Base-by-base conservation (phyloP, 176 grass and related monocot species). In the Oryza punctata region DNA sequence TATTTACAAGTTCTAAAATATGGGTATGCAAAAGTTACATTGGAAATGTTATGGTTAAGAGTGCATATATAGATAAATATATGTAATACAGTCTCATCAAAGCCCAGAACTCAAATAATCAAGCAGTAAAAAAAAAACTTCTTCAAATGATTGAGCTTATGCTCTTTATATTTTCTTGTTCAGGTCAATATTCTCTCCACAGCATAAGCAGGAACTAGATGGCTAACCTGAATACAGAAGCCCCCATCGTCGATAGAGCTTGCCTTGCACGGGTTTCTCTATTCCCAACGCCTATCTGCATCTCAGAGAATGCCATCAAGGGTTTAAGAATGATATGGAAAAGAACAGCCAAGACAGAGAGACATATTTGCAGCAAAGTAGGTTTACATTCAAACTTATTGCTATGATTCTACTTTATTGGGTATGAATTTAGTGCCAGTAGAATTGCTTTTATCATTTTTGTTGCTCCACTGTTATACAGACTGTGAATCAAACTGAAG, bases 221-320 rank as follows among this genome's bases (percentile, higher is more conserved):
- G 76, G 78, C 64, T 84, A 85, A 96, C 96, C 96, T 96, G 85
- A 99, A 99, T 75, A 99, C 93, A 66, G 96, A 99, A 64, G 93
- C 87, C 70, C 96, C 93, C 93, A 99, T 96, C 1, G 96, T 99
- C 40, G 79, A 96, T 83, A 99, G 37, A 90, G 96, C 93, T 67
- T 86, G 76, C 79, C 91, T 90, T 75, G 72, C 74, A 81, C 93
- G 84, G 65, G 59, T 89, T 69, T 92, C 89, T 82, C 87, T 96
- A 77, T 96, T 85, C 15, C 96, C 96, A 77, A 50, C 72, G 81
- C 89, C 82, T 75, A 87, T 85, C 93, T 99, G 88, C 64, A 80
- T 64, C 80, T 81, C 46, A 60, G 27, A 78, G 15, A 61, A 78
- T 75, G 71, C 44, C 26, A 82, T 59, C 16, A 80, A 65, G 21